These are phyloP conservation scores for Austroboletus rostrupii DNA, from an alignment of 1,284 basidiomycete genomes.

Conservation along the genomic window DNA sequence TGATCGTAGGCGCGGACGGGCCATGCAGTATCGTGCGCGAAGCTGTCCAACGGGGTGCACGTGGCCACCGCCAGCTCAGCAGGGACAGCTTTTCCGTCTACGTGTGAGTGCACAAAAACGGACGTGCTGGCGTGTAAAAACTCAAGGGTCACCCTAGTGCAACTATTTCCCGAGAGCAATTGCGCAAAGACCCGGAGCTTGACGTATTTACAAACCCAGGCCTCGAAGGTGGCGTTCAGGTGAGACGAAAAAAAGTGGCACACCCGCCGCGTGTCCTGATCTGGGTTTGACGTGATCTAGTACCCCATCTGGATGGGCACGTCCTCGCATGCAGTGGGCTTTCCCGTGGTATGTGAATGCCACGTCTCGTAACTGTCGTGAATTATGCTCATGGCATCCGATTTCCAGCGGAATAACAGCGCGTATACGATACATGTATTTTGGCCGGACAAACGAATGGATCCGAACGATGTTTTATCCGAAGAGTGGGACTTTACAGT, in stretches of 20 bases:
- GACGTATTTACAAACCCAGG: constrained; percentile 19
- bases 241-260: constrained; percentile 1
- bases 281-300: constrained; percentile 14
- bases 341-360: constrained; percentile 14
- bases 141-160: constrained; percentile 23
- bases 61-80: constrained; percentile 25
- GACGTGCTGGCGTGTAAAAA: background rate
- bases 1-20: constrained; percentile 38
- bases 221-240: constrained; percentile 20
- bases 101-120: constrained; percentile 6
- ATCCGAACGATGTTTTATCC: background rate
- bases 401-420: constrained; percentile 10
- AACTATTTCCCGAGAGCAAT: constrained; percentile 32
- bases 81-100: constrained; percentile 25
- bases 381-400: background rate
- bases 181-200: constrained; percentile 33
- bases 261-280: background rate
- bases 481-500: constrained; percentile 9
- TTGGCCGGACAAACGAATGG: constrained; percentile 6
- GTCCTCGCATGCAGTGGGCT: constrained; percentile 26
- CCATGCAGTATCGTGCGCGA: constrained; percentile 21
- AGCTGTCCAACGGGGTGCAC: constrained; percentile 6
- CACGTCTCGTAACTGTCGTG: background rate
- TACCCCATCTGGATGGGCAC: constrained; percentile 38
- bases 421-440: constrained; percentile 19